Evolutionary conservation across 163 green algal species (phyloP).

Genomic region (Scenedesmus sp.): DNA sequence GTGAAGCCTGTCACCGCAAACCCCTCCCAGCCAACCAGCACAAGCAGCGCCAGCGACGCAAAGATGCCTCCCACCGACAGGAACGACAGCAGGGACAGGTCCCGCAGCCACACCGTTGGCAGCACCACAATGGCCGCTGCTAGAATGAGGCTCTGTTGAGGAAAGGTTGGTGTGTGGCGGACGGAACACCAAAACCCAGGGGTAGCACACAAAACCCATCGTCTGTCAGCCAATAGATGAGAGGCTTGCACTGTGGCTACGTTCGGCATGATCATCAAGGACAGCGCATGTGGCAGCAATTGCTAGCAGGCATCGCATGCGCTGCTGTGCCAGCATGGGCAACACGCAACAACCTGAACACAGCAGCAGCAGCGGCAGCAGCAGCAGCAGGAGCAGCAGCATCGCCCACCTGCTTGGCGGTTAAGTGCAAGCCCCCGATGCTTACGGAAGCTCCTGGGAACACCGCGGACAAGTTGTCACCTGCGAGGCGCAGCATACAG

Average conservation of each 20-base stretch:
- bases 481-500: background rate
- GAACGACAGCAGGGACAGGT: constrained; percentile 67
- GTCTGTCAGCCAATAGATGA: no score
- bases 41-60: constrained; percentile 49
- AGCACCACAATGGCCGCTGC: constrained; percentile 57
- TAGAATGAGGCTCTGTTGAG: constrained; percentile 57
- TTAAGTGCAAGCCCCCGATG: constrained; percentile 3
- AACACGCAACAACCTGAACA: background rate
- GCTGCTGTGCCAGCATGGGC: background rate
- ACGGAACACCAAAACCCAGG: no score
- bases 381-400: background rate
- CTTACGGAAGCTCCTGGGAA: constrained; percentile 46
- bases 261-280: no score
- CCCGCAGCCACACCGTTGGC: constrained; percentile 64
- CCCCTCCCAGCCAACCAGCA: constrained; percentile 38
- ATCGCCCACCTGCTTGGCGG: constrained; percentile 34
- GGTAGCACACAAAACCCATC: no score
- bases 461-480: constrained; percentile 62
- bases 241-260: no score
- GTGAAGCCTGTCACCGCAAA: constrained; percentile 44
- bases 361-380: background rate
- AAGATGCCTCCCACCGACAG: constrained; percentile 62
- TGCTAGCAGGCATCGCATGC: no score
- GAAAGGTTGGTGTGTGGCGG: no score
- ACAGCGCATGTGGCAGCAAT: no score